Evolutionary conservation across 257 asterid species (phyloP).

Genomic region (Rubia yunnanensis): DNA sequence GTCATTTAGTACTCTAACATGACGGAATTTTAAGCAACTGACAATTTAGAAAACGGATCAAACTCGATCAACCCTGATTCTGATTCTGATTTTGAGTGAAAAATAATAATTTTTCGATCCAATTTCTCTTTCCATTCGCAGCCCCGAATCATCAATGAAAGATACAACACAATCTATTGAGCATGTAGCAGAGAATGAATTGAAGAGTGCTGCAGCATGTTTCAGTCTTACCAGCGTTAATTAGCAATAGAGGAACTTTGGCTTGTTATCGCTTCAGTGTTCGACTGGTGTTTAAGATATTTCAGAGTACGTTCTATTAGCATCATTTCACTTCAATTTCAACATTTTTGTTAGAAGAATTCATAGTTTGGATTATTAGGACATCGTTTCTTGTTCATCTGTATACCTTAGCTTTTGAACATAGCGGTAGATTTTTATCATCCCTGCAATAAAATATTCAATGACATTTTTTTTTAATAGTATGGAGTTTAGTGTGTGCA

Average conservation of each 20-base stretch:
- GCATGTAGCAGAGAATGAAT: constrained; percentile 61
- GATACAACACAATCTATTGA: constrained; percentile 55
- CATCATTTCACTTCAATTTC: neutral
- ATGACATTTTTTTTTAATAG: neutral
- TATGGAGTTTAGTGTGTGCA: neutral
- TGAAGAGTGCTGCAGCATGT: constrained; percentile 77
- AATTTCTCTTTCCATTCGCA: constrained; percentile 18
- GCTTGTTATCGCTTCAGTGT: neutral
- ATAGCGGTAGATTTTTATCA: neutral
- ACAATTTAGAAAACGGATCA: neutral
- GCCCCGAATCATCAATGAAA: constrained; percentile 65
- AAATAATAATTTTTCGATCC: neutral
- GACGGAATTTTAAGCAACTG: neutral
- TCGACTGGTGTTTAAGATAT: constrained; percentile 2
- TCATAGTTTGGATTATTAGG: neutral
- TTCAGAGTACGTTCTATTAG: constrained; percentile 9
- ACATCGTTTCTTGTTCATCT: constrained; percentile 2
- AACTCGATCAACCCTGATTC: neutral
- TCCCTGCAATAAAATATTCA: neutral
- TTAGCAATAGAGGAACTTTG: constrained; percentile 2
- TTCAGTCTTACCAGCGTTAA: constrained; percentile 78
- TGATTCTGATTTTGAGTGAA: neutral
- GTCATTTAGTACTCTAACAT: neutral
- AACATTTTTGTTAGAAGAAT: neutral
- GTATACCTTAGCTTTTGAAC: constrained; percentile 1